These are phyloP conservation scores for Blastobotrys petasosporus DNA, from an alignment of 1,139 yeast genomes.

Conservation along the genomic window DNA sequence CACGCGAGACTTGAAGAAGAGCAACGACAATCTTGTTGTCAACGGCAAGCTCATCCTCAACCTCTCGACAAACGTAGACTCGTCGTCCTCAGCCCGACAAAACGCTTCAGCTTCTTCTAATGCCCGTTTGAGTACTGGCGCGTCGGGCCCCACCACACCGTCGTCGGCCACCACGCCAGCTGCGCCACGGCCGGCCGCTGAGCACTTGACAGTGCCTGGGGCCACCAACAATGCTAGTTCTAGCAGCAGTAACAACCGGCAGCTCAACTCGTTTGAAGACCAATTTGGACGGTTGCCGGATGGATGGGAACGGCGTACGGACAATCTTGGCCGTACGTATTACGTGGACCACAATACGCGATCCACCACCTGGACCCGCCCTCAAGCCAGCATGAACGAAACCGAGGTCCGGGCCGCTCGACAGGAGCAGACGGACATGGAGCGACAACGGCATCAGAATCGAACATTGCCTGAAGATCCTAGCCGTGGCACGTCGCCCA, in stretches of 20 bases:
- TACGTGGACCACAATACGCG: conserved; percentile 97
- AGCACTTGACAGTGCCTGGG: conserved; percentile 10
- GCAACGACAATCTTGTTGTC: conserved; percentile 86
- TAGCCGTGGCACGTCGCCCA: conserved; percentile 32
- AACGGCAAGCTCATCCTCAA: conserved; percentile 80
- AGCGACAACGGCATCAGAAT: conserved; percentile 84
- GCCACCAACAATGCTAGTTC: conserved; percentile 12
- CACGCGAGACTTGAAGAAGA: conserved; percentile 84
- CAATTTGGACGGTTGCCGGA: conserved; percentile 94
- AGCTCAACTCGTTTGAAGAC: conserved; percentile 76
- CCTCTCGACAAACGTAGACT: conserved; percentile 40
- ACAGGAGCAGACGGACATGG: conserved; percentile 68
- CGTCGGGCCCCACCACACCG: conserved; percentile 20
- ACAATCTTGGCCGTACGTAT: conserved; percentile 93
- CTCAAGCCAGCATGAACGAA: conserved; percentile 48
- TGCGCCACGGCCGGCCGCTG: conserved; percentile 11
- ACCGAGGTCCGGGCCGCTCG: conserved; percentile 38
- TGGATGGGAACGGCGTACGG: conserved; percentile 99
- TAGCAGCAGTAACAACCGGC: conserved; percentile 17
- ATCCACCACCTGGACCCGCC: conserved; percentile 98
- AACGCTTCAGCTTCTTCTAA: neutral
- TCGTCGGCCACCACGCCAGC: conserved; percentile 12
- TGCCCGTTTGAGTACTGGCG: conserved; percentile 15
- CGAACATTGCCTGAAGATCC: conserved; percentile 78
- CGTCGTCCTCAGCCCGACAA: conserved; percentile 14